These are phyloP conservation scores for Kodamaea suecica DNA, from an alignment of 1,139 yeast species.

Conservation along the genomic window DNA sequence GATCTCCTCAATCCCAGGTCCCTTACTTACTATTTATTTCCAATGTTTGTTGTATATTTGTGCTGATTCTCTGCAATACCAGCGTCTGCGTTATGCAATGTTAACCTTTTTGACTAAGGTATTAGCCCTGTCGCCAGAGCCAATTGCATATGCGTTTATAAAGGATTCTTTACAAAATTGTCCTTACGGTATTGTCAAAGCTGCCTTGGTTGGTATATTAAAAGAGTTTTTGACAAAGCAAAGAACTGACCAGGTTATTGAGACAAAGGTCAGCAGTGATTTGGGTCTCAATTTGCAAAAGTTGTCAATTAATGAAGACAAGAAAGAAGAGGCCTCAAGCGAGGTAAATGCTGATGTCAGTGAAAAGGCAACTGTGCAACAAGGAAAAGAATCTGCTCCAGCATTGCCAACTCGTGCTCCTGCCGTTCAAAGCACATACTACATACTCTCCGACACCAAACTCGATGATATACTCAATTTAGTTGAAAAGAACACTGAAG, in stretches of 20 bases:
- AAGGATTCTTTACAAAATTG: constrained; percentile 64
- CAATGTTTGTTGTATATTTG: constrained; percentile 33
- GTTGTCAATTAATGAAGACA: too few species aligned
- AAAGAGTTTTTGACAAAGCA: constrained; percentile 50
- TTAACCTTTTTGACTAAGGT: constrained; percentile 54
- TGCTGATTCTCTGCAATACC: constrained; percentile 10
- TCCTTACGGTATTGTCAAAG: constrained; percentile 60
- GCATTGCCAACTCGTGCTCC: constrained; percentile 19
- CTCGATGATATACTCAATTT: constrained; percentile 38
- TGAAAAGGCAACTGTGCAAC: too few species aligned
- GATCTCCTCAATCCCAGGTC: constrained; percentile 30
- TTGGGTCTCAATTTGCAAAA: too few species aligned
- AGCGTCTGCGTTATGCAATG: constrained; percentile 26
- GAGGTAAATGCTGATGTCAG: too few species aligned
- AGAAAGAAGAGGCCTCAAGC: too few species aligned
- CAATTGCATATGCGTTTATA: constrained; percentile 56
- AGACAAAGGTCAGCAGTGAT: too few species aligned
- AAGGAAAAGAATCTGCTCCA: constrained; percentile 22
- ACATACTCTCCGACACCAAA: constrained; percentile 37
- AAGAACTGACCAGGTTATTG: constrained; percentile 1
- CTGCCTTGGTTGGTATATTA: constrained; percentile 60
- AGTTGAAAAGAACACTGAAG: constrained; percentile 31
- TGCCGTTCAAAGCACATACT: constrained; percentile 23
- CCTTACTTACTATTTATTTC: constrained; percentile 30
- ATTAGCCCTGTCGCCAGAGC: constrained; percentile 55